A percentile compares a stretch with the other conserved stretches of the same genome.
Evolutionary conservation across 768 basidiomycete species (phyloP).

Genomic region (Lentinus tigrinus): DNA sequence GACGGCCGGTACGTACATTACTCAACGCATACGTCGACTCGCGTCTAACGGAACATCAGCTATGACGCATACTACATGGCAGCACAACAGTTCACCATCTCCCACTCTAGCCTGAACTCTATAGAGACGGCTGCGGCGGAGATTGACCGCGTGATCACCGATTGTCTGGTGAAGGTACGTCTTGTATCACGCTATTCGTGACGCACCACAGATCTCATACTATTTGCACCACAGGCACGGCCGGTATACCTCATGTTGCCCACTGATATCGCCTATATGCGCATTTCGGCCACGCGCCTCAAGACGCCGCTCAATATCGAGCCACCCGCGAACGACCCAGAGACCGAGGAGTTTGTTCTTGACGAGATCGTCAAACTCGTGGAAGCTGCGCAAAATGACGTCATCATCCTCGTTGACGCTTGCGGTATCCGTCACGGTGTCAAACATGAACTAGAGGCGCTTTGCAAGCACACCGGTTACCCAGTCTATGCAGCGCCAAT

Average conservation of each 20-base stretch:
- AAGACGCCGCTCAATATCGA: slow-evolving; percentile 52
- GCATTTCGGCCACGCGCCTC: slow-evolving; percentile 66
- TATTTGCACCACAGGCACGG: slow-evolving; percentile 50
- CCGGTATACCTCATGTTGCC: slow-evolving; percentile 89
- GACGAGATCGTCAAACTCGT: slow-evolving; percentile 68
- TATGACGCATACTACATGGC: slow-evolving; percentile 81
- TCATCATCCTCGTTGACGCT: slow-evolving; percentile 78
- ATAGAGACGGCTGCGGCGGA: slow-evolving; percentile 57
- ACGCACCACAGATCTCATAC: neutral
- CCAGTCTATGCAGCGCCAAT: slow-evolving; percentile 76
- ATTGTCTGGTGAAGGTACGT: slow-evolving; percentile 57
- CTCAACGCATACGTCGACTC: too few species aligned
- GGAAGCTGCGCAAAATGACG: slow-evolving; percentile 57
- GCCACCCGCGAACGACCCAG: slow-evolving; percentile 52
- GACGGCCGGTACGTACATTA: slow-evolving; percentile 58
- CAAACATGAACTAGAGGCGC: slow-evolving; percentile 57
- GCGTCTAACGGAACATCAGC: slow-evolving; percentile 32
- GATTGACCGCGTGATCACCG: slow-evolving; percentile 77
- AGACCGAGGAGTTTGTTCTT: slow-evolving; percentile 67
- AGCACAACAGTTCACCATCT: slow-evolving; percentile 69
- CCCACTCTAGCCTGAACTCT: slow-evolving; percentile 59
- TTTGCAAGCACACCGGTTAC: slow-evolving; percentile 64
- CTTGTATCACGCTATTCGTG: neutral
- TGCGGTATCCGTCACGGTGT: slow-evolving; percentile 75
- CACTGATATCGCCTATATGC: slow-evolving; percentile 72